Base-by-base conservation (phyloP, 164 flowering plant genomes). In the Umbilicus rupestris region DNA sequence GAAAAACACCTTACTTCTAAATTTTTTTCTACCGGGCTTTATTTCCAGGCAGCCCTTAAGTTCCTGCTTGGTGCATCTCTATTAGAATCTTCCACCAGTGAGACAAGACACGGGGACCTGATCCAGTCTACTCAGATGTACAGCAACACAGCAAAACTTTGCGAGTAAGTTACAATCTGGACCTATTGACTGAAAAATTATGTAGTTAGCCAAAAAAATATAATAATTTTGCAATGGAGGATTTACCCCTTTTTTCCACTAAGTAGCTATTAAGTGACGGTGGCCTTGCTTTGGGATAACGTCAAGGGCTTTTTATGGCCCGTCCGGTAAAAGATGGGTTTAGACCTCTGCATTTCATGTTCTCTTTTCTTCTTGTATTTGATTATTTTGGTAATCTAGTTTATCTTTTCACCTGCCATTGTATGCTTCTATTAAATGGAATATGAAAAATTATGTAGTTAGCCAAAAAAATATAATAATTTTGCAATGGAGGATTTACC, bases 31-130 rank as follows among this genome's bases (percentile, higher is more conserved):
- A 82, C 79, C 6, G 79, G 78, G 47, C 68, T 87, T 45, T 95
- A 90, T 77, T 90, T 95, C 69, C 78, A 86, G 77, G 94, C 99
- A 57, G 89, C 91, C n/a, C 82, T 95, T 65, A 88, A 95, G 73
- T 95, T 95, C 77, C 94, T 95, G 68, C 80, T 85, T 71, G 92
- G 83, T 31, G 96, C 98, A 17, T 90, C 88, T 62, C 70, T 87
- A 35, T 74, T 87, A 45, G 99, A 92, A 76, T 76, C 80, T 49
- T 59, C 79, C 70, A 72, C 76, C 76, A 74, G 26, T 71, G 97
- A 85, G 72, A 79, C 82, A 52, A 90, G 81, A 66, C 83, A 81
- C 64, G 82, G 79, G 67, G 97, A 90, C n/a, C 69, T 79, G 63
- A 71, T 73, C 57, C 92, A 81, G 70, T 80, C 88, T 29, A 77